Percentiles rank a stretch among this genome's conserved stretches.
phyloP scores from a whole-genome alignment of 2,329 filamentous ascomycete species.

The Falciphora oryzae region DNA sequence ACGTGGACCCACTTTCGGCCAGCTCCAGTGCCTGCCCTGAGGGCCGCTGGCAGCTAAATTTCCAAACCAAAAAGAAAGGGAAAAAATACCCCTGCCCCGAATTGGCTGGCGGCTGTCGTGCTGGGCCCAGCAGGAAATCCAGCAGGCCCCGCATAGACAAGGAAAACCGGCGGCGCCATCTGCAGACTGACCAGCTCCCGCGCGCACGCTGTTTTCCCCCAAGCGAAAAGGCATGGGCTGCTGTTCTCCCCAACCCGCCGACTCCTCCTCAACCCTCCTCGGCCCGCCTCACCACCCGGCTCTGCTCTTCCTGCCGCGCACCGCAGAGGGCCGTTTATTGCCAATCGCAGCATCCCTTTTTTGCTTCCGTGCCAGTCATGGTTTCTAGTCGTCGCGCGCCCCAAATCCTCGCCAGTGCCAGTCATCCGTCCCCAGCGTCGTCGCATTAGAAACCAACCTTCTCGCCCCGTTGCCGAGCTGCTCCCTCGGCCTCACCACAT shows the following conservation, averaged over 20 bases:
- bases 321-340: not conserved
- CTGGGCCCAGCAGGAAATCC: not conserved
- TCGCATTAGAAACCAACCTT: conserved; percentile 9
- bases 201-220: conserved; percentile 6
- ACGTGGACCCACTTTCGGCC: not conserved
- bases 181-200: not conserved
- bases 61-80: not conserved
- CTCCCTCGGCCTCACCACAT: conserved; percentile 24
- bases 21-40: not conserved
- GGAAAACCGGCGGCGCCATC: conserved; percentile 6
- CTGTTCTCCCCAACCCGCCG: not conserved
- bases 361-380: conserved; percentile 12
- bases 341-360: not conserved
- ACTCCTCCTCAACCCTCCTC: not conserved
- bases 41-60: not conserved
- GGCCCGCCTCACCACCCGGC: conserved; percentile 3
- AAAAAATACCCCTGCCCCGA: not conserved
- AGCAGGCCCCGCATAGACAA: conserved; percentile 4
- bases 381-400: conserved; percentile 7
- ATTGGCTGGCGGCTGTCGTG: not conserved
- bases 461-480: conserved; percentile 15
- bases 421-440: conserved; percentile 3
- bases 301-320: not conserved
- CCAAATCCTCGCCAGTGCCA: not conserved
- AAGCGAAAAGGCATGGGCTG: conserved; percentile 6